phyloP scores from a whole-genome alignment of 2,329 filamentous ascomycete species.

The Phyllosticta paracitricarpa region DNA sequence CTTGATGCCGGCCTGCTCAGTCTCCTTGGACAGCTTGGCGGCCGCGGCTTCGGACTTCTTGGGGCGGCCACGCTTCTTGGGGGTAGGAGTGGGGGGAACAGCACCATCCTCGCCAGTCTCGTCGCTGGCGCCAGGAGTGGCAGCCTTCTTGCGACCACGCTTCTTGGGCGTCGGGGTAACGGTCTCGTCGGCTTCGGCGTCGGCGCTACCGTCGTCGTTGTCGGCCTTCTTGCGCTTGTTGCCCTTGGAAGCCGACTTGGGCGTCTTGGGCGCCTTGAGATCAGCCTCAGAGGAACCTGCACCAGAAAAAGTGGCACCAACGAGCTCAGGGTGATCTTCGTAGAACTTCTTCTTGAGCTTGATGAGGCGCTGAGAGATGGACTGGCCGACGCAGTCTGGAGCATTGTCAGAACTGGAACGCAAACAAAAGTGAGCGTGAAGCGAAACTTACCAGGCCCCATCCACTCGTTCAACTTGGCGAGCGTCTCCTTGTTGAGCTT shows the following conservation, averaged over 20 bases:
- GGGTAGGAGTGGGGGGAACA: not conserved
- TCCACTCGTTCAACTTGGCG: not conserved
- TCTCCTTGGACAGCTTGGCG: not conserved
- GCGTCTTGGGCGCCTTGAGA: not conserved
- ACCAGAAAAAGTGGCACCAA: not conserved
- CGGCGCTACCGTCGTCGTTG: not conserved
- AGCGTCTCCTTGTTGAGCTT: not conserved
- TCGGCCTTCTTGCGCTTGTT: not conserved
- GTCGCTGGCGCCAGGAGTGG: not conserved
- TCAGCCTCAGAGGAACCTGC: not conserved
- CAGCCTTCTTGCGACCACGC: not conserved
- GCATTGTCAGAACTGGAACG: not conserved
- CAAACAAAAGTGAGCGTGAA: not conserved
- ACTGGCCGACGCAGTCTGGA: not conserved
- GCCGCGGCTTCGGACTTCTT: not conserved
- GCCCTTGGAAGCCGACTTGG: not conserved
- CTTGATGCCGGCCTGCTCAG: not conserved
- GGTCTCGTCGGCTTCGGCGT: not conserved
- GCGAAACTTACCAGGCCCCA: not conserved
- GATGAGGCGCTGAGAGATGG: not conserved
- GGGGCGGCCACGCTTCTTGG: not conserved
- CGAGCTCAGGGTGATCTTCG: not conserved
- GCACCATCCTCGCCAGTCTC: not conserved
- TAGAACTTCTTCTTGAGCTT: conserved; percentile 1
- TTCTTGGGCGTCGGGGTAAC: not conserved